These are phyloP conservation scores for Ochromonas danica DNA, from an alignment of 108 stramenopile species.

Conservation along the genomic window DNA sequence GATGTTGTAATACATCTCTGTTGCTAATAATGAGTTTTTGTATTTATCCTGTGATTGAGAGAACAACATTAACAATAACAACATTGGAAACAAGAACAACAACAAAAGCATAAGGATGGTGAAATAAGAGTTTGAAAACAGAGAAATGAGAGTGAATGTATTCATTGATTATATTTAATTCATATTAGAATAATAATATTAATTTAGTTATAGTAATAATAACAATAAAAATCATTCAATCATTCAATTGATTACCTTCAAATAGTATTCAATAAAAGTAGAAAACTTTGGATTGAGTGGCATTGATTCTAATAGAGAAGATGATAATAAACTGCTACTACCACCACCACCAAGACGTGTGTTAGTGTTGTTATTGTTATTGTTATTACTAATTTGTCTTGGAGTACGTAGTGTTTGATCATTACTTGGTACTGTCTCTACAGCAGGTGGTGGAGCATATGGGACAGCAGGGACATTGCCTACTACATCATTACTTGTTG, in stretches of 20 bases:
- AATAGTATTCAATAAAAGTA: neutral
- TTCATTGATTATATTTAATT: neutral
- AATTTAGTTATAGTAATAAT: neutral
- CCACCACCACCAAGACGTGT: too few species aligned
- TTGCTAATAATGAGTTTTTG: neutral
- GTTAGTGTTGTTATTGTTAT: neutral
- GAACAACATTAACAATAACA: neutral
- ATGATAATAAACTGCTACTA: too few species aligned
- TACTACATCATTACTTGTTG: too few species aligned
- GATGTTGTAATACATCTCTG: conserved; percentile 21
- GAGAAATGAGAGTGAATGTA: too few species aligned
- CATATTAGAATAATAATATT: neutral
- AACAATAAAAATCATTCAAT: neutral
- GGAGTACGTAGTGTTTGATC: neutral
- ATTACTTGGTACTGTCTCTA: neutral
- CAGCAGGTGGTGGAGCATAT: too few species aligned
- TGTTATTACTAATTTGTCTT: neutral
- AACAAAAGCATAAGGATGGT: too few species aligned
- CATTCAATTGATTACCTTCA: neutral
- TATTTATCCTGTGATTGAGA: conserved; percentile 7
- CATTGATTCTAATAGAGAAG: too few species aligned
- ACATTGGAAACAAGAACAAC: neutral
- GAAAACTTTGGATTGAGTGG: neutral
- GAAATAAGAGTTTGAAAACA: too few species aligned
- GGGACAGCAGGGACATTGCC: too few species aligned